Evolutionary conservation across 176 grass and related monocot genomes (phyloP).

Genomic region (Carex parvula): DNA sequence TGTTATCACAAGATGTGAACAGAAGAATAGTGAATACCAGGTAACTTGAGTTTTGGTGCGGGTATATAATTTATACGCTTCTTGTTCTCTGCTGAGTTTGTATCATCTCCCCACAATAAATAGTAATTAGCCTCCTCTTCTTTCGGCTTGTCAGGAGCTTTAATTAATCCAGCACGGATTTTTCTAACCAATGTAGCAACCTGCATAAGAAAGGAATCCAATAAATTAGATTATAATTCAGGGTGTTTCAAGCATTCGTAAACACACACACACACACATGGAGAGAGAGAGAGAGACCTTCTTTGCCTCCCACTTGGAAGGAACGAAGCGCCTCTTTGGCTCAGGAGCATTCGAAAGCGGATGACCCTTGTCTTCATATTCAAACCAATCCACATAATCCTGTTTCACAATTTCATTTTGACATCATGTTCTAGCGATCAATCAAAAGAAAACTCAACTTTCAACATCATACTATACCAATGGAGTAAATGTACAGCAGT

Average conservation of each 20-base stretch:
- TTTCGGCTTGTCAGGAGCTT: constrained; percentile 76
- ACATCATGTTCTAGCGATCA: constrained; percentile 10
- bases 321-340: constrained; percentile 93
- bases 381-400: constrained; percentile 99
- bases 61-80: constrained; percentile 86
- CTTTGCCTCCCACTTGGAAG: constrained; percentile 97
- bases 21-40: constrained; percentile 38
- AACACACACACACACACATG: not conserved
- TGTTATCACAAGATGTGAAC: constrained; percentile 15
- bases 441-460: constrained; percentile 15
- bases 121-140: constrained; percentile 51
- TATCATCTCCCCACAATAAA: constrained; percentile 91
- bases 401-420: constrained; percentile 22
- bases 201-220: constrained; percentile 11
- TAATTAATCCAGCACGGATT: constrained; percentile 90
- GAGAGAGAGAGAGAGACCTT: constrained; percentile 42
- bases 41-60: constrained; percentile 80
- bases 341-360: constrained; percentile 97
- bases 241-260: not conserved
- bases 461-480: not conserved
- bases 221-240: constrained; percentile 5
- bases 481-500: not conserved
- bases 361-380: constrained; percentile 86
- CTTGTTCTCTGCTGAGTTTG: constrained; percentile 66
- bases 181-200: constrained; percentile 61